Evolutionary conservation across 805 yeast species (phyloP), one percentile per base, ranked within the genome.

Genomic region (Monosporozyma unispora): DNA sequence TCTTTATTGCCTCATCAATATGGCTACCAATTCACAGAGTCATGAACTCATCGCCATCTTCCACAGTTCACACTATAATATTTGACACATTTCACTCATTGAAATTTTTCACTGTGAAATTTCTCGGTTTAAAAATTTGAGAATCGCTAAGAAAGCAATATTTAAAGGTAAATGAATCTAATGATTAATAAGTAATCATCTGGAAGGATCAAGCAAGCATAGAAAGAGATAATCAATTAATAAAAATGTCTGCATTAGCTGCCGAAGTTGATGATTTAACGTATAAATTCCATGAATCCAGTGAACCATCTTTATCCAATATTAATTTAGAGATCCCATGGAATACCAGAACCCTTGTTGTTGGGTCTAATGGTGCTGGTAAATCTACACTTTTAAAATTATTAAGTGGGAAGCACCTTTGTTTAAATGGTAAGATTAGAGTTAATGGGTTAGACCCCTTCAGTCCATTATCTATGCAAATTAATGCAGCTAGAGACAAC

Each of bases 361-460:
- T 93, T 22, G 99, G 99, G 0, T 95, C 98, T 11, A 90, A 90
- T 59, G 99, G 99, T 18, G 98, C 99, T 0, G 98, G 99, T 4
- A 93, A 93, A 65, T 87, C 96, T 1, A 93, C 99, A 0, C 65
- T 93, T 41, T 72, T 93, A 54, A 80, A 81, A 62, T 77, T 93
- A 16, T 70, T 93, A 18, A 96, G 97, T 0, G 99, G 99, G 3
- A 91, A 91, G 60, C 88, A 93, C 7, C 74, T 93, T 51, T 83
- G 95, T 53, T 79, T 81, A 50, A 71, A 77, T 14, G 97, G 96
- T 0, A 66, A 71, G 12, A 78, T 93, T 28, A 57, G 64, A 22
- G 76, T 93, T n/a, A 86, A 87, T 31, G 96, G 96, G 0, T 72
- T 77, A 47, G 95, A 93, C 60, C 99, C 99, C 1, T 93, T 93